A percentile compares a stretch with the other conserved stretches of the same genome.
Evolutionary conservation across 768 basidiomycete species (phyloP).

Genomic region (Rhizopogon roseolus): DNA sequence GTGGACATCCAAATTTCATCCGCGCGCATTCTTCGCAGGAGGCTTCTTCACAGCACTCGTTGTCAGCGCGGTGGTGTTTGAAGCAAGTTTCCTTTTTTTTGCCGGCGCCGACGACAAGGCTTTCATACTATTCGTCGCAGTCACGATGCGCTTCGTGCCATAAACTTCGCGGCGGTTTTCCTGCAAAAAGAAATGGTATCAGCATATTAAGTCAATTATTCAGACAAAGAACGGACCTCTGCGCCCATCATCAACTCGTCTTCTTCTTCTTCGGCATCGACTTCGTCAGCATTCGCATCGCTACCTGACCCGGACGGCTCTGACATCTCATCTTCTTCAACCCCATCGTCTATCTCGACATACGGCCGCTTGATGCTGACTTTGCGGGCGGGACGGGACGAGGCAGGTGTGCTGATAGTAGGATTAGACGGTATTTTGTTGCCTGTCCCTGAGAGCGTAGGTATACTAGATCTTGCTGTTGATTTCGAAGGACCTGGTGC

Average conservation of each 20-base stretch:
- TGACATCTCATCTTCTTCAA: slow-evolving; percentile 12
- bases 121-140: slow-evolving; percentile 4
- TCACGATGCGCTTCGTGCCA: slow-evolving; percentile 22
- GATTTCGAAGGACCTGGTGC: not conserved
- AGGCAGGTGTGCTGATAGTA: not conserved
- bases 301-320: slow-evolving; percentile 9
- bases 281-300: slow-evolving; percentile 12
- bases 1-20: not conserved
- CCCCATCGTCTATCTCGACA: slow-evolving; percentile 26
- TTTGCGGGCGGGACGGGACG: slow-evolving; percentile 16
- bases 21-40: not conserved
- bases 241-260: slow-evolving; percentile 60
- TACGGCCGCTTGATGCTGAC: slow-evolving; percentile 19
- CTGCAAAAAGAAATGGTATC: slow-evolving; percentile 19
- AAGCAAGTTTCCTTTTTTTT: slow-evolving; percentile 19
- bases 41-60: not conserved
- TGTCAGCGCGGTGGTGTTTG: not conserved
- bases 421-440: not conserved
- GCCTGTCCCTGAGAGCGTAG: not conserved
- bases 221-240: slow-evolving; percentile 35
- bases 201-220: not conserved
- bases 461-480: not conserved
- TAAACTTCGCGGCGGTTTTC: slow-evolving; percentile 35
- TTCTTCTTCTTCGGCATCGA: slow-evolving; percentile 31
- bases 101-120: slow-evolving; percentile 4